Conservation (phyloP, 306 rosid species). For the Medicago ruthenica region DNA sequence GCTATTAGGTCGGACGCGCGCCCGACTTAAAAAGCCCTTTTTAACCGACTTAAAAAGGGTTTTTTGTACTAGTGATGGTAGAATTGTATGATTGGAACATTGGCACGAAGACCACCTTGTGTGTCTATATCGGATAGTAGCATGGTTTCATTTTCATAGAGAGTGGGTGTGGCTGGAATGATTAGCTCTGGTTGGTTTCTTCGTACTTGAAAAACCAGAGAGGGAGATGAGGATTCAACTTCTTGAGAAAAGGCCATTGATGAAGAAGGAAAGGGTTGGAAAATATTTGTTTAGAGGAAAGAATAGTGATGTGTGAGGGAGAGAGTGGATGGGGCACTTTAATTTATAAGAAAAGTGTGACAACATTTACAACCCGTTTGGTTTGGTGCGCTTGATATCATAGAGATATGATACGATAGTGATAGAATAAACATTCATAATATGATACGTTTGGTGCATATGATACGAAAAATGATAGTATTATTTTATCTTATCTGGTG, state of each 20-base stretch:
- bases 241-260: neutral
- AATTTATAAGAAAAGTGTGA: neutral
- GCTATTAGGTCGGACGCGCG: too few relatives aligned
- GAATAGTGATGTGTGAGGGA: neutral
- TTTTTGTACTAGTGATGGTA: too few relatives aligned
- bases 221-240: neutral
- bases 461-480: too few relatives aligned
- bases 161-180: slow-evolving; percentile 12
- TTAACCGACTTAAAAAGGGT: too few relatives aligned
- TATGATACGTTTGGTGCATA: too few relatives aligned
- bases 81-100: neutral
- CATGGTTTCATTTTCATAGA: slow-evolving; percentile 21
- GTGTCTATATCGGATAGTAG: slow-evolving; percentile 28
- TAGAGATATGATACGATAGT: too few relatives aligned
- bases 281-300: neutral
- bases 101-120: neutral
- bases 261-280: neutral
- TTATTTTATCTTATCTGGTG: too few relatives aligned
- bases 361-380: too few relatives aligned
- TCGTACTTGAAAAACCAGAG: neutral
- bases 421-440: too few relatives aligned
- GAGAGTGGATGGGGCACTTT: neutral
- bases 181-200: slow-evolving; percentile 21
- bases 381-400: too few relatives aligned
- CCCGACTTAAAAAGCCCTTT: too few relatives aligned